A percentile compares a stretch with the other conserved stretches of the same genome.
Evolutionary conservation across 78 protist species (phyloP).

Genomic region (Blattamonas nauphoetae): DNA sequence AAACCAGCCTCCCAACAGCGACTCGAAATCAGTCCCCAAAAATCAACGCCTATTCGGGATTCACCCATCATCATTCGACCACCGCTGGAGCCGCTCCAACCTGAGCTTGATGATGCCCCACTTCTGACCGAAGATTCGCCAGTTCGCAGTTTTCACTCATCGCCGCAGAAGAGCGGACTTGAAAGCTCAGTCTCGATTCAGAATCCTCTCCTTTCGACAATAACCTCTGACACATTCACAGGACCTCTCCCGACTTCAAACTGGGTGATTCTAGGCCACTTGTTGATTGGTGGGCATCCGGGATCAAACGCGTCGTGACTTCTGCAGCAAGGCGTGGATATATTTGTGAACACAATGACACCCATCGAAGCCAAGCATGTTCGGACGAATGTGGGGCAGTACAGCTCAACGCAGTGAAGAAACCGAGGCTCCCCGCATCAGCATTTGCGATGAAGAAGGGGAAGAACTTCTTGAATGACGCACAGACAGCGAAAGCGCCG

Average conservation of each 20-base stretch:
- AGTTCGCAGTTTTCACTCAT: no score
- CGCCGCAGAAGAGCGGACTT: no score
- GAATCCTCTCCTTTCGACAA: neutral
- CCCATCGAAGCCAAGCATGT: neutral
- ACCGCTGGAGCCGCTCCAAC: no score
- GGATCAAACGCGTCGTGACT: neutral
- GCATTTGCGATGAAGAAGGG: neutral
- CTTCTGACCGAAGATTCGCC: no score
- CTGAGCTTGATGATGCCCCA: no score
- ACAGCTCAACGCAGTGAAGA: neutral
- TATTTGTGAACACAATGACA: neutral
- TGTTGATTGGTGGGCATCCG: neutral
- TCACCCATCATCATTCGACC: no score
- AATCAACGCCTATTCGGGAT: no score
- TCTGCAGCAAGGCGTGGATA: neutral
- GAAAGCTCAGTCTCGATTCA: neutral
- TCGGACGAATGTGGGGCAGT: neutral
- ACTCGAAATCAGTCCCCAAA: no score
- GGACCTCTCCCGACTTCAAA: neutral
- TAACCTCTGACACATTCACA: neutral
- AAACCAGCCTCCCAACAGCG: no score
- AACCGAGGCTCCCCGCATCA: neutral
- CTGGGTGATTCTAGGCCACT: neutral
- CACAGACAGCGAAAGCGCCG: neutral
- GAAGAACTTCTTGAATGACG: neutral